These are phyloP conservation scores for Mycena haematopus DNA, from an alignment of 768 basidiomycete species.

Conservation along the genomic window DNA sequence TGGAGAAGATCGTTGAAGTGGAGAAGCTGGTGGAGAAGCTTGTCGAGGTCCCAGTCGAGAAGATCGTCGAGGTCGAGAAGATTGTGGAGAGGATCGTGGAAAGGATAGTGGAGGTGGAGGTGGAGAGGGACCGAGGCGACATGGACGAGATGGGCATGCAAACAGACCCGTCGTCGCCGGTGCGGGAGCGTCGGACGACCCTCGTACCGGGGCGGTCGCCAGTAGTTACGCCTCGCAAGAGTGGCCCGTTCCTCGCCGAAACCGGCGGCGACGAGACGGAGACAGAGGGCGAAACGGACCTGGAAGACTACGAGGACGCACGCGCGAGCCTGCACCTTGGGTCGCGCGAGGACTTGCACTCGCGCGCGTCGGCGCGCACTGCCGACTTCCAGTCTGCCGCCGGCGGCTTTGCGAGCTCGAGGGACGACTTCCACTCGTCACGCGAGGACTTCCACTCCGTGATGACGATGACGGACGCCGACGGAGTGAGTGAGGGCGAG, in stretches of 20 bases:
- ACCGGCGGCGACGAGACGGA: conserved; percentile 64
- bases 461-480: conserved; percentile 74
- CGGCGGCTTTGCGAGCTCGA: conserved; percentile 48
- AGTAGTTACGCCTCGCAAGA: conserved; percentile 43
- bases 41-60: conserved; percentile 50
- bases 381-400: conserved; percentile 16
- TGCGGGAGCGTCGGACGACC: conserved; percentile 32
- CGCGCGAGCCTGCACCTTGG: conserved; percentile 55
- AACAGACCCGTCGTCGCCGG: conserved; percentile 11
- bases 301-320: conserved; percentile 82
- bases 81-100: conserved; percentile 41
- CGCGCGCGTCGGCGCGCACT: conserved; percentile 13
- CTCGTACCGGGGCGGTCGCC: conserved; percentile 38
- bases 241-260: conserved; percentile 10
- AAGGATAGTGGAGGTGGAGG: conserved; percentile 37
- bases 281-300: conserved; percentile 58
- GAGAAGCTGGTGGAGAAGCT: conserved; percentile 41
- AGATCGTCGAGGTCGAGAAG: conserved; percentile 27
- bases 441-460: conserved; percentile 80
- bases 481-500: conserved; percentile 71
- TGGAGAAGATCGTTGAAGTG: conserved; percentile 40
- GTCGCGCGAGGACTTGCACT: conserved; percentile 21
- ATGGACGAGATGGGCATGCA: conserved; percentile 59
- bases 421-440: conserved; percentile 79
- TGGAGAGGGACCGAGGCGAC: conserved; percentile 37